Percentiles rank a stretch among this genome's conserved stretches.
Conservation (phyloP, 2,329 filamentous ascomycete species). For the Fusarium sp. region DNA sequence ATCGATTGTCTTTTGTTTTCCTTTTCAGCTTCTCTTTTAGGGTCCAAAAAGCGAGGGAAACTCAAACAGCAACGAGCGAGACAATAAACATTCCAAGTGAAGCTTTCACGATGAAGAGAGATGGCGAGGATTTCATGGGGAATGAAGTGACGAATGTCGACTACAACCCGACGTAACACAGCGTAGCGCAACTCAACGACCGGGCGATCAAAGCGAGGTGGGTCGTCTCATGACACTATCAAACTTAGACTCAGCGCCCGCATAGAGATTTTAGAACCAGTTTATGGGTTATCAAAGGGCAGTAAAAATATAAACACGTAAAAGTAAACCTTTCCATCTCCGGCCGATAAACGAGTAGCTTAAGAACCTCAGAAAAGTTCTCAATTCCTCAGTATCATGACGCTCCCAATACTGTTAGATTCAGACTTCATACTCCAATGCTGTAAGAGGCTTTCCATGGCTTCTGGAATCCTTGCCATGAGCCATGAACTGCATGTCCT, state of each 20-base stretch:
- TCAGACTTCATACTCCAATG: background rate
- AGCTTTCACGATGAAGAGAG: slow-evolving; percentile 28
- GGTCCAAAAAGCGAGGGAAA: slow-evolving; percentile 13
- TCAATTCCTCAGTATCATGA: background rate
- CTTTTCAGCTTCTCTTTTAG: background rate
- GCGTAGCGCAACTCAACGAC: slow-evolving; percentile 36
- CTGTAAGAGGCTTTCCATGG: slow-evolving; percentile 18
- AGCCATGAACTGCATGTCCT: slow-evolving; percentile 23
- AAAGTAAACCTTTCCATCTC: background rate
- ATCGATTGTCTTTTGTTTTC: slow-evolving; percentile 2
- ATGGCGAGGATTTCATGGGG: slow-evolving; percentile 40
- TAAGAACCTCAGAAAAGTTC: background rate
- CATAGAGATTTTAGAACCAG: slow-evolving; percentile 20
- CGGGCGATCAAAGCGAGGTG: slow-evolving; percentile 37
- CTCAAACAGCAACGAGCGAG: slow-evolving; percentile 25
- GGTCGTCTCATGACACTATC: slow-evolving; percentile 43
- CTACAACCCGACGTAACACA: slow-evolving; percentile 6
- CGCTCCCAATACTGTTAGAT: background rate
- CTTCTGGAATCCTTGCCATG: slow-evolving; percentile 32
- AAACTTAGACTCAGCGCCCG: slow-evolving; percentile 38
- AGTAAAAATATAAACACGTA: slow-evolving; percentile 2
- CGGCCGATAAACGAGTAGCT: background rate
- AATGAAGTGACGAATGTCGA: slow-evolving; percentile 45
- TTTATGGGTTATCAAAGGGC: slow-evolving; percentile 7
- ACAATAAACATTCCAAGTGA: slow-evolving; percentile 41